These are phyloP conservation scores for Sutorius eximius DNA, from an alignment of 1,284 basidiomycete genomes.

Conservation along the genomic window DNA sequence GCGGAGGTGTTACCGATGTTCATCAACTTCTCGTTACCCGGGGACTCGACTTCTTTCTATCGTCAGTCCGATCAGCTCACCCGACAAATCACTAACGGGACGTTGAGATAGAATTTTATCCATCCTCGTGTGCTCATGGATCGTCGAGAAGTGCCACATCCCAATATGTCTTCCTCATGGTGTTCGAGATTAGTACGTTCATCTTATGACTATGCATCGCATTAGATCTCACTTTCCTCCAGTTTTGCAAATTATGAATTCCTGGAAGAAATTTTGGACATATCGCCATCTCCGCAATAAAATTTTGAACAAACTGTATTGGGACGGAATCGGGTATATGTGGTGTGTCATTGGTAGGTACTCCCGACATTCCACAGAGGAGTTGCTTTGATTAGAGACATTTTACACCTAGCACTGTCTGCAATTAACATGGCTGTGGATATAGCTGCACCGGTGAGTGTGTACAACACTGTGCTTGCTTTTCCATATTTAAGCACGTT, in stretches of 20 bases:
- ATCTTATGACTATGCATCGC: not conserved
- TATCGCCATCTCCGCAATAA: conserved; percentile 21
- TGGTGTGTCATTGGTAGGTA: conserved; percentile 23
- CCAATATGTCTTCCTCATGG: conserved; percentile 22
- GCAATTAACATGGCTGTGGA: conserved; percentile 19
- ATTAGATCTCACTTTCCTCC: not conserved
- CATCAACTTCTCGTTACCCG: conserved; percentile 18
- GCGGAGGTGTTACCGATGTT: conserved; percentile 7
- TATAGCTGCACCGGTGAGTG: conserved; percentile 23
- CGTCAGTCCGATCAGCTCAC: conserved; percentile 10
- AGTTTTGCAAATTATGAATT: conserved; percentile 30
- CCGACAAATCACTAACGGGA: not conserved
- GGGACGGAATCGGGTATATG: conserved; percentile 33
- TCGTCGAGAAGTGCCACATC: conserved; percentile 17
- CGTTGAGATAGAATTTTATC: conserved; percentile 16
- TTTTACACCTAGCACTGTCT: conserved; percentile 17
- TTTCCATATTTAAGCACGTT: no score
- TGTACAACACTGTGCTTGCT: no score
- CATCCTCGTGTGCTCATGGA: conserved; percentile 13
- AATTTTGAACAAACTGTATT: conserved; percentile 26
- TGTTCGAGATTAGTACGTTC: conserved; percentile 29
- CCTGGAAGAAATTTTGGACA: conserved; percentile 27
- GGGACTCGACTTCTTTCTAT: conserved; percentile 18
- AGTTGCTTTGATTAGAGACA: not conserved
- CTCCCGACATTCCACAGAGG: not conserved